Evolutionary conservation across 192 early-diverging fungal genomes (phyloP), one percentile per base, ranked within the genome.

Genomic region (Linnemannia schmuckeri): DNA sequence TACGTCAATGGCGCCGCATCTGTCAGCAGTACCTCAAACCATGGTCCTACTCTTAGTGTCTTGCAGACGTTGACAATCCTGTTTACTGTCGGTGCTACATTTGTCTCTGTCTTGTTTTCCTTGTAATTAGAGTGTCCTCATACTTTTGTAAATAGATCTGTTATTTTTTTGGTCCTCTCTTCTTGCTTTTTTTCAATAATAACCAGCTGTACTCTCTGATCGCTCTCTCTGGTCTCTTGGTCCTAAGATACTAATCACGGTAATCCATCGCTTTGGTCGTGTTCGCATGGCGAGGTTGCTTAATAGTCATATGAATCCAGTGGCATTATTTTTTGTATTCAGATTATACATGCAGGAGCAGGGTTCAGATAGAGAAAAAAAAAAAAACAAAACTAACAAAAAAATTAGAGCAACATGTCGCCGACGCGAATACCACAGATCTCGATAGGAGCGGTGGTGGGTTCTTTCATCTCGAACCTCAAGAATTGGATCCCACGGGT

Each of bases 371-470:
- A 30, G 27, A 8, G 22, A 18, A 9, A 40, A 33, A n/a, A 76
- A 76, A 63, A 8, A 63, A 66, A 44, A 68, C 24, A 24, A 18
- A 12, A 57, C 57, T 33, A 15, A 37, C 22, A 33, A 47, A 72
- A 37, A 30, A 12, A 61, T 55, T 80, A 85, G 9, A 85, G 70
- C 17, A 85, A 37, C 85, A 87, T 87, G 13, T 81, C 79, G 13
- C 79, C 85, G 20, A 87, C 61, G 9, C 85, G 85, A 38, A 87
- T 81, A 2, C 85, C 85, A 52, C 85, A 87, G 33, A 87, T 69
- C 52, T 87, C 85, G n/a, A 87, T 78, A 18, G 85, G 76, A 22
- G 70, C 33, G 1, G 85, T 38, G 6, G 63, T 49, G 27, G 68
- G 74, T 6, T 87, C 85, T 3, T 55, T 77, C 79, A 87, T 74